Conservation (phyloP, 2,329 filamentous ascomycete genomes). For the Penicillium sp. region DNA sequence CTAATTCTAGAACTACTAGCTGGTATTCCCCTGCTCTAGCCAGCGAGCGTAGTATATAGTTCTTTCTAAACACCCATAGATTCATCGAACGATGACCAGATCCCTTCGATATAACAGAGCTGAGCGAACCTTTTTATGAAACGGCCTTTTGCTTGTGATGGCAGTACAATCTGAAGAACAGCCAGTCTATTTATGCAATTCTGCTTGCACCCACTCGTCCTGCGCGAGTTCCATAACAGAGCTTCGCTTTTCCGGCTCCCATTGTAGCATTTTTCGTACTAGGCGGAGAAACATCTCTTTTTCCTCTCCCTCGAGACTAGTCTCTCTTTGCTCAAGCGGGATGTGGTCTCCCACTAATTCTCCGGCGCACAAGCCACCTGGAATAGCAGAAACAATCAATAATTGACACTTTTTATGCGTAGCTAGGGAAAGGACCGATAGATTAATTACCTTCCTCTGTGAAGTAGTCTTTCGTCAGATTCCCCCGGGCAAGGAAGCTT, state of each 20-base stretch:
- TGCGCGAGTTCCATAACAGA: conserved; percentile 20
- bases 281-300: conserved; percentile 31
- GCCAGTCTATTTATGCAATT: not conserved
- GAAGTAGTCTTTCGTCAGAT: conserved; percentile 40
- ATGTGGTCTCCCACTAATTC: conserved; percentile 19
- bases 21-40: too few species aligned
- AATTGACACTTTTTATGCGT: not conserved
- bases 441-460: conserved; percentile 31
- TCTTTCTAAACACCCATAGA: too few species aligned
- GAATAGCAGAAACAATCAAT: not conserved
- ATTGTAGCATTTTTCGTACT: conserved; percentile 39
- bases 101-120: too few species aligned
- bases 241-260: conserved; percentile 31
- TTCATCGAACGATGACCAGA: too few species aligned
- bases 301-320: conserved; percentile 34
- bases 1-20: too few species aligned
- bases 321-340: conserved; percentile 41
- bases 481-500: conserved; percentile 33
- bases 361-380: conserved; percentile 29
- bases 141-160: too few species aligned
- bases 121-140: too few species aligned
- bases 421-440: not conserved
- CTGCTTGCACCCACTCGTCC: not conserved
- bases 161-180: too few species aligned
- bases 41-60: too few species aligned